Evolutionary conservation across 2,329 filamentous ascomycete genomes (phyloP).

Genomic region (Hymenoscyphus occultus): DNA sequence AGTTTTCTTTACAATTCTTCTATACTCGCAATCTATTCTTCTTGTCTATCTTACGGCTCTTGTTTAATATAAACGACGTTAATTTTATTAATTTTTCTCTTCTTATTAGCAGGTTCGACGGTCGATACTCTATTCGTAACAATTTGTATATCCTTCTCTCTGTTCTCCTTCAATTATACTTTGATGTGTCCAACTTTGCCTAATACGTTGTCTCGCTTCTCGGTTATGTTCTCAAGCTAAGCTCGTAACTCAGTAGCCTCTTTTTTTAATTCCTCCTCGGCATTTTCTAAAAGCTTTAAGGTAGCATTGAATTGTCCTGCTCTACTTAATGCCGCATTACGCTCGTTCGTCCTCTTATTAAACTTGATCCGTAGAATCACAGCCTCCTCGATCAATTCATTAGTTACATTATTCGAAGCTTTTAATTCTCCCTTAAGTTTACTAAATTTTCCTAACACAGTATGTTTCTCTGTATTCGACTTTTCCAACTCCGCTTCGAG

Average conservation of each 20-base stretch:
- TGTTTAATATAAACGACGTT: too few species aligned
- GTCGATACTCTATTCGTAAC: too few species aligned
- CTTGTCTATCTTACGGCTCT: too few species aligned
- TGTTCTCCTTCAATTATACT: background rate
- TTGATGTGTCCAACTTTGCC: background rate
- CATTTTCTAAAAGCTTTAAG: background rate
- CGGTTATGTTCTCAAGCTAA: background rate
- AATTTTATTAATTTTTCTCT: background rate
- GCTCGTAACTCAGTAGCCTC: background rate
- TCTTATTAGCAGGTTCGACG: background rate
- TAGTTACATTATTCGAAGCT: too few species aligned
- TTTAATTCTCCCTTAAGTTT: background rate
- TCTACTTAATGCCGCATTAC: background rate
- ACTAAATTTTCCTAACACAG: background rate
- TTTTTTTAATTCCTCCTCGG: background rate
- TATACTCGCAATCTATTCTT: too few species aligned
- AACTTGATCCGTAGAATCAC: background rate
- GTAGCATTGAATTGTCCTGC: background rate
- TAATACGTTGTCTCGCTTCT: background rate
- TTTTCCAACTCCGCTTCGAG: background rate
- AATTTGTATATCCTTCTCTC: too few species aligned
- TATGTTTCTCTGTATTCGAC: background rate
- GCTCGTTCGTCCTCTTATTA: background rate
- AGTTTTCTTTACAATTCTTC: too few species aligned
- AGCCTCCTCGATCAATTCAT: background rate